phyloP scores from a whole-genome alignment of 1,139 yeast species.

The Scheffersomyces cryptocercus region DNA sequence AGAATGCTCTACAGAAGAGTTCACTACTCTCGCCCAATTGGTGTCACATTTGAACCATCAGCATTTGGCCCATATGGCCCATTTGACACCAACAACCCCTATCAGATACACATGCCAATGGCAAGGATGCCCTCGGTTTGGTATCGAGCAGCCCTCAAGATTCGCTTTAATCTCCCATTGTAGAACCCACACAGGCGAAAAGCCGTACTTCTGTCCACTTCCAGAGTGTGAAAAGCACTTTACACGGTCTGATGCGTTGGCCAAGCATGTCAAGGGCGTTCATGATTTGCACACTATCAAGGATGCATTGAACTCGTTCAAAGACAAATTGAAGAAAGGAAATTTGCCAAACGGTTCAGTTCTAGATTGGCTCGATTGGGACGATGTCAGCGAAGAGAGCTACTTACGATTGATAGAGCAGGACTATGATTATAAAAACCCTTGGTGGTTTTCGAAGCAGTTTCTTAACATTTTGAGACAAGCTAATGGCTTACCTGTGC shows the following conservation, averaged over 20 bases:
- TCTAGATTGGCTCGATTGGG: slow-evolving; percentile 6
- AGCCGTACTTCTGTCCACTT: slow-evolving; percentile 65
- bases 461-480: slow-evolving; percentile 27
- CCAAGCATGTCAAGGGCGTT: slow-evolving; percentile 62
- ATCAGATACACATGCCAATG: slow-evolving; percentile 59
- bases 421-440: slow-evolving; percentile 37
- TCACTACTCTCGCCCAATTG: slow-evolving; percentile 24
- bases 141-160: slow-evolving; percentile 57
- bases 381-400: slow-evolving; percentile 25
- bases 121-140: slow-evolving; percentile 59
- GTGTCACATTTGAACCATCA: slow-evolving; percentile 33
- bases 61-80: slow-evolving; percentile 27
- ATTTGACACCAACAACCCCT: slow-evolving; percentile 19
- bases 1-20: slow-evolving; percentile 25
- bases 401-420: slow-evolving; percentile 30
- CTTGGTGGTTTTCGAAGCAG: slow-evolving; percentile 46
- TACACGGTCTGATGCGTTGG: slow-evolving; percentile 60
- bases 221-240: slow-evolving; percentile 71
- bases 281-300: slow-evolving; percentile 52
- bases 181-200: slow-evolving; percentile 66
- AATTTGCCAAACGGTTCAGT: neutral
- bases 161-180: slow-evolving; percentile 64
- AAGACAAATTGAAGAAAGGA: slow-evolving; percentile 10
- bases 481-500: neutral
- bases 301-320: slow-evolving; percentile 33